phyloP scores from a whole-genome alignment of 2,329 filamentous ascomycete genomes.

The Ophiostoma populinum region DNA sequence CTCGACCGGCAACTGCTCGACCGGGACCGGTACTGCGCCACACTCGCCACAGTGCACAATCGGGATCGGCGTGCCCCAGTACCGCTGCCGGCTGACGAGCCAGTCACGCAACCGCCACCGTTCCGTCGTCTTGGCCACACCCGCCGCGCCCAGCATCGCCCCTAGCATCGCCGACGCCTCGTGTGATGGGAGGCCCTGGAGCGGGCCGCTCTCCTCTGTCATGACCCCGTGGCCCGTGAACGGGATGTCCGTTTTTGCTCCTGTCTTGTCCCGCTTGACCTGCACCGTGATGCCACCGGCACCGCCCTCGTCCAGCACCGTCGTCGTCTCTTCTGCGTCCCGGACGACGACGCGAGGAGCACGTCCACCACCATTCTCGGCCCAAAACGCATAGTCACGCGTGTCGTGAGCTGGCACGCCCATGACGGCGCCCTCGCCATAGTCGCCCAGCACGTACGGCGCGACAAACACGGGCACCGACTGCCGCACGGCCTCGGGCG shows the following conservation, averaged over 20 bases:
- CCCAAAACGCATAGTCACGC: constrained; percentile 68
- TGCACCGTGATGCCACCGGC: background rate
- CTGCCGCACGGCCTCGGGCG: constrained; percentile 32
- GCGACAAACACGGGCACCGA: constrained; percentile 63
- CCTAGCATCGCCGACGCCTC: constrained; percentile 47
- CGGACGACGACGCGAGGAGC: constrained; percentile 47
- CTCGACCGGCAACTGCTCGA: constrained; percentile 56
- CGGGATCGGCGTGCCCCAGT: constrained; percentile 83
- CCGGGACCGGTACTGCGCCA: constrained; percentile 63
- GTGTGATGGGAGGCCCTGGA: constrained; percentile 43
- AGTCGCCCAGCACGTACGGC: constrained; percentile 70
- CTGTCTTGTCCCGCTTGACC: background rate
- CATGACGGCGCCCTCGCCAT: constrained; percentile 81
- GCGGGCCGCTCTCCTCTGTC: constrained; percentile 46
- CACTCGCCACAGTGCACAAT: constrained; percentile 68
- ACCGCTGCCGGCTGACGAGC: constrained; percentile 81
- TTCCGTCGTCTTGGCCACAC: constrained; percentile 43
- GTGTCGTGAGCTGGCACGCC: constrained; percentile 75
- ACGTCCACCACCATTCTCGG: constrained; percentile 42
- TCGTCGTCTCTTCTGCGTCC: constrained; percentile 30
- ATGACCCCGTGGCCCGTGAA: constrained; percentile 51
- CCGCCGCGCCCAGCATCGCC: constrained; percentile 32
- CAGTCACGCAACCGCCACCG: constrained; percentile 76
- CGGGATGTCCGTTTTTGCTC: constrained; percentile 30
- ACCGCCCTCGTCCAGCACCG: constrained; percentile 15